Percentiles rank a stretch among this genome's conserved stretches.
Conservation (phyloP, 169 alveolate genomes). For the Plasmodium cynomolgi region DNA sequence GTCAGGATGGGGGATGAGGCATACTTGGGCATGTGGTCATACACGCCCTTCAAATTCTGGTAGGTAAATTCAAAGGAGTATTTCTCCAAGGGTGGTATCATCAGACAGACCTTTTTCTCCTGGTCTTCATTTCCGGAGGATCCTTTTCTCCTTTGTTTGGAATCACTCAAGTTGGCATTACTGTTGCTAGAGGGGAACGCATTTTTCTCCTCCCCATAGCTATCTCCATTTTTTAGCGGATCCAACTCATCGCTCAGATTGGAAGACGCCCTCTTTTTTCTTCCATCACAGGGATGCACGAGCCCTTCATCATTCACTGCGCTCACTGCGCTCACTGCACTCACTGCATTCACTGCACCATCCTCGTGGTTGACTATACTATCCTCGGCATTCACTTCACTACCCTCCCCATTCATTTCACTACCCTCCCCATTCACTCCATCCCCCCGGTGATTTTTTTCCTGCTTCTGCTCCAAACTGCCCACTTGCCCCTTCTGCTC, state of each 20-base stretch:
- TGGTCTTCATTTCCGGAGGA: slow-evolving; percentile 2
- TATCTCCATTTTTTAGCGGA: background rate
- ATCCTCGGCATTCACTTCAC: background rate
- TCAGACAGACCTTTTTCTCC: background rate
- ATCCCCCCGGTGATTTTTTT: background rate
- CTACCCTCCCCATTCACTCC: background rate
- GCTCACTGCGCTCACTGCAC: background rate
- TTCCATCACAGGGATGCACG: background rate
- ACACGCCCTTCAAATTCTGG: slow-evolving; percentile 24
- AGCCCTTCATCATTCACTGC: background rate
- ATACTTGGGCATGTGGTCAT: slow-evolving; percentile 55
- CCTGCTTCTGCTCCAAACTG: too few species aligned
- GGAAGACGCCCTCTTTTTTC: background rate
- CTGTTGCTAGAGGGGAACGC: background rate
- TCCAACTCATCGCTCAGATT: background rate
- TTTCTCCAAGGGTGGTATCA: slow-evolving; percentile 50
- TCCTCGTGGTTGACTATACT: background rate
- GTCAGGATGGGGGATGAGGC: slow-evolving; percentile 68
- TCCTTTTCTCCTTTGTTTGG: background rate
- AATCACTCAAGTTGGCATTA: background rate
- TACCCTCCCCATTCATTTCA: background rate
- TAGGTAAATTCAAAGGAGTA: slow-evolving; percentile 47
- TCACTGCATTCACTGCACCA: background rate
- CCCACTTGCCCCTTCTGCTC: slow-evolving; percentile 4
- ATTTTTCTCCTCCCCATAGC: background rate